phyloP scores from a whole-genome alignment of 2,329 filamentous ascomycete genomes.

The Aureobasidium zeae region DNA sequence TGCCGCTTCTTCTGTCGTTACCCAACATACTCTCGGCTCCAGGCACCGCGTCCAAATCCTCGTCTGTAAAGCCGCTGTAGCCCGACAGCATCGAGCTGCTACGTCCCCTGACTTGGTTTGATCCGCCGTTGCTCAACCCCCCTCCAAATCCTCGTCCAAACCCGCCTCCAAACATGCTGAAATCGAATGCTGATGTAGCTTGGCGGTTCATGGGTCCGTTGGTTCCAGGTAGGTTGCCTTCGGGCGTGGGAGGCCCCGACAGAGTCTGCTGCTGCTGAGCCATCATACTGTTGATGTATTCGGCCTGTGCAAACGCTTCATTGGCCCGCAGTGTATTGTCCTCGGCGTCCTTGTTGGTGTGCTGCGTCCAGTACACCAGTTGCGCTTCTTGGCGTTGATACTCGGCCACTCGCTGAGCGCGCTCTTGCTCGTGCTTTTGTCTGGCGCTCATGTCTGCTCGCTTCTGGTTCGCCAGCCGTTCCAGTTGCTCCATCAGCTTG shows the following conservation, averaged over 20 bases:
- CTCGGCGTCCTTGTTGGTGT: constrained; percentile 29
- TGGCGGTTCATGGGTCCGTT: constrained; percentile 22
- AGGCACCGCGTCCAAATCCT: constrained; percentile 17
- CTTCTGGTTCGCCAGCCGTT: constrained; percentile 61
- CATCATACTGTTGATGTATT: constrained; percentile 23
- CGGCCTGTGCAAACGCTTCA: constrained; percentile 31
- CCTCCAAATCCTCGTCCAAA: constrained; percentile 8
- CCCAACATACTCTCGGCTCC: constrained; percentile 11
- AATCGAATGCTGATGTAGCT: constrained; percentile 20
- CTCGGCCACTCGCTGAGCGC: constrained; percentile 21
- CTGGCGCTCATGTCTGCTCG: constrained; percentile 38
- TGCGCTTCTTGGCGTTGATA: constrained; percentile 34
- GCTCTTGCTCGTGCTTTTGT: constrained; percentile 27
- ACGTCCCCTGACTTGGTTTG: constrained; percentile 35
- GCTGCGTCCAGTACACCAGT: constrained; percentile 31
- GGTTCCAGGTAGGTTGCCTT: constrained; percentile 49
- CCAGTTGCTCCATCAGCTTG: constrained; percentile 64
- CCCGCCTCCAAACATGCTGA: constrained; percentile 18
- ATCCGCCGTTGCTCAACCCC: constrained; percentile 15
- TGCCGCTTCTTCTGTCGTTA: constrained; percentile 17
- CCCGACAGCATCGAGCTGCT: constrained; percentile 46
- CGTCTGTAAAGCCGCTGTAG: constrained; percentile 43
- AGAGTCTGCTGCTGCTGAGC: constrained; percentile 20
- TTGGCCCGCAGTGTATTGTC: constrained; percentile 34
- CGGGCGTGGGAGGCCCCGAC: constrained; percentile 42